A percentile compares a stretch with the other conserved stretches of the same genome.
These are phyloP conservation scores for Aspergillus terreus DNA, from an alignment of 2,329 filamentous ascomycete species.

Conservation along the genomic window DNA sequence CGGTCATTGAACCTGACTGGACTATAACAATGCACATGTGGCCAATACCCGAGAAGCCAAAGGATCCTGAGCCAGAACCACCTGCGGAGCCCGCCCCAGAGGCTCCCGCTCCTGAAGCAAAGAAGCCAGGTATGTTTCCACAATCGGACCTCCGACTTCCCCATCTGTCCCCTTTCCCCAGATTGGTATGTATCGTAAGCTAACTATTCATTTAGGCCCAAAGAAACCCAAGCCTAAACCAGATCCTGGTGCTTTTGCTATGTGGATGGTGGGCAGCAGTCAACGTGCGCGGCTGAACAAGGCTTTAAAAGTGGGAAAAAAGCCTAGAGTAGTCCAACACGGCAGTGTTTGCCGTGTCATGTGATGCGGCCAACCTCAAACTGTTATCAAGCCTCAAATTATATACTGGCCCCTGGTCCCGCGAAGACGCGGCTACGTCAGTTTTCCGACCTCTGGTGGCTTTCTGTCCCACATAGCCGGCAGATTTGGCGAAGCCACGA, in stretches of 20 bases:
- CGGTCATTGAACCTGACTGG: conserved; percentile 75
- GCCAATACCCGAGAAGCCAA: conserved; percentile 55
- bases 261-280: conserved; percentile 42
- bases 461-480: too few relatives aligned
- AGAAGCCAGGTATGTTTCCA: conserved; percentile 32
- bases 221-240: conserved; percentile 30
- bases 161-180: not conserved
- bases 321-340: conserved; percentile 35
- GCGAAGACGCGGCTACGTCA: too few relatives aligned
- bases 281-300: conserved; percentile 26
- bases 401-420: too few relatives aligned
- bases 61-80: conserved; percentile 35
- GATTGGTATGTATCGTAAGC: not conserved
- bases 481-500: too few relatives aligned
- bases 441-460: too few relatives aligned
- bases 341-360: conserved; percentile 27
- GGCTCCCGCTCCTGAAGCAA: conserved; percentile 15
- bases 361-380: conserved; percentile 17
- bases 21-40: conserved; percentile 65
- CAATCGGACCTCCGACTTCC: not conserved
- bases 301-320: conserved; percentile 47
- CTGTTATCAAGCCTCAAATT: not conserved
- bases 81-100: conserved; percentile 15
- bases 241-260: conserved; percentile 36
- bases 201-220: conserved; percentile 14